Conservation (phyloP, 768 basidiomycete genomes). For the Pholiota microspora region DNA sequence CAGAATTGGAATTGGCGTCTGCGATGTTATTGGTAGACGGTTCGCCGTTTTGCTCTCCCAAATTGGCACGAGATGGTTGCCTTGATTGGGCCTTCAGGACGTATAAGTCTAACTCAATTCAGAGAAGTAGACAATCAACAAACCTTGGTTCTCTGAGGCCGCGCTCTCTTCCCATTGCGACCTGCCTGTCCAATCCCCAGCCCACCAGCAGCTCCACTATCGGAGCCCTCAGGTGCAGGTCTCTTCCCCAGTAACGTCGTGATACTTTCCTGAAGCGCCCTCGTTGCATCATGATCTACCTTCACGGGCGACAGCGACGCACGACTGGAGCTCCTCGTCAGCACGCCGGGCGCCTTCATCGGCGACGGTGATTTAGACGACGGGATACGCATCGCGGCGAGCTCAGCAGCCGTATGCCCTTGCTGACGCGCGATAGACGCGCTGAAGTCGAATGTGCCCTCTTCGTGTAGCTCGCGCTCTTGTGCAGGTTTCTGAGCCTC, state of each 20-base stretch:
- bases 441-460: slow-evolving; percentile 3
- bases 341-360: slow-evolving; percentile 38
- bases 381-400: slow-evolving; percentile 39
- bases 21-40: not conserved
- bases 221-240: slow-evolving; percentile 41
- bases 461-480: not conserved
- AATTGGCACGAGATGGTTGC: slow-evolving; percentile 32
- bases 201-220: slow-evolving; percentile 7
- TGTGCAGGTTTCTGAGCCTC: not conserved
- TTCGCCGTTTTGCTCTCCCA: slow-evolving; percentile 10
- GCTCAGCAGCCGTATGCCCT: not conserved
- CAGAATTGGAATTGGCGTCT: not conserved
- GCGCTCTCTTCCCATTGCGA: slow-evolving; percentile 34
- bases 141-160: slow-evolving; percentile 37
- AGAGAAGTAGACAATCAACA: slow-evolving; percentile 1
- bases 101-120: not conserved
- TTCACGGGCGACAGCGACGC: slow-evolving; percentile 39
- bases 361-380: slow-evolving; percentile 61
- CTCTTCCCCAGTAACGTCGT: slow-evolving; percentile 71
- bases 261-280: slow-evolving; percentile 66
- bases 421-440: slow-evolving; percentile 1
- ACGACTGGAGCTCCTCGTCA: slow-evolving; percentile 17
- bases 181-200: slow-evolving; percentile 3
- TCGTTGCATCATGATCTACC: slow-evolving; percentile 47
- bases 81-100: slow-evolving; percentile 34